Evolutionary conservation across 192 early-diverging fungal species (phyloP).

Genomic region (Pilobolus umbonatus): DNA sequence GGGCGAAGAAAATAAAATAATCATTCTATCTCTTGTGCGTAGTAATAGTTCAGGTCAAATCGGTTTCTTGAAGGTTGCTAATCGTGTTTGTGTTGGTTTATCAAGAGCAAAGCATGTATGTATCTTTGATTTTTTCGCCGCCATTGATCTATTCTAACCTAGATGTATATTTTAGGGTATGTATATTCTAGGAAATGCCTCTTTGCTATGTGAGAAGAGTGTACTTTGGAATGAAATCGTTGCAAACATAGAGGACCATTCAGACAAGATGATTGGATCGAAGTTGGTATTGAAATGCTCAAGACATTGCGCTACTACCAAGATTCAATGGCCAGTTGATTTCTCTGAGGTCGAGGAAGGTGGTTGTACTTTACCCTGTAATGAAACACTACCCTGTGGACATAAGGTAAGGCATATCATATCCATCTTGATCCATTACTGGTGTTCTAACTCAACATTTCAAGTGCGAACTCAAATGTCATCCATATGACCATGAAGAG

Average conservation of each 20-base stretch:
- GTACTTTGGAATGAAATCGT: constrained; percentile 46
- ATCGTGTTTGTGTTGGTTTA: constrained; percentile 51
- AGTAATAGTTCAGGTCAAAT: constrained; percentile 82
- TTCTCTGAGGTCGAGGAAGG: constrained; percentile 42
- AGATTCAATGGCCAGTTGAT: constrained; percentile 39
- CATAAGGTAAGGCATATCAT: constrained; percentile 22
- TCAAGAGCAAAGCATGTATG: constrained; percentile 53
- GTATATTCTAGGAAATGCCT: constrained; percentile 53
- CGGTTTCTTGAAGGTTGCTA: constrained; percentile 71
- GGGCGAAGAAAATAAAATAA: constrained; percentile 98
- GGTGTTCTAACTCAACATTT: neutral
- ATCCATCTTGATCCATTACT: neutral
- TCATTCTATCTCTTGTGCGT: constrained; percentile 91
- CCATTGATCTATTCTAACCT: neutral
- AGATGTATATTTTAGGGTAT: constrained; percentile 34
- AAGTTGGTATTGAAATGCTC: constrained; percentile 35
- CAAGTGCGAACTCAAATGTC: constrained; percentile 28
- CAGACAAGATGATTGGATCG: constrained; percentile 33
- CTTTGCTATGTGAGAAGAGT: constrained; percentile 37
- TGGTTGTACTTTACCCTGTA: constrained; percentile 40
- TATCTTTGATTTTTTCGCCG: neutral
- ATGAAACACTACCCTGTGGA: constrained; percentile 28
- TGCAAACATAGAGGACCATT: constrained; percentile 20
- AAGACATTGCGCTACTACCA: constrained; percentile 33
- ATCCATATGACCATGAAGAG: constrained; percentile 22